Base-by-base conservation (phyloP, 2,329 filamentous ascomycete species). In the Alternaria dauci region DNA sequence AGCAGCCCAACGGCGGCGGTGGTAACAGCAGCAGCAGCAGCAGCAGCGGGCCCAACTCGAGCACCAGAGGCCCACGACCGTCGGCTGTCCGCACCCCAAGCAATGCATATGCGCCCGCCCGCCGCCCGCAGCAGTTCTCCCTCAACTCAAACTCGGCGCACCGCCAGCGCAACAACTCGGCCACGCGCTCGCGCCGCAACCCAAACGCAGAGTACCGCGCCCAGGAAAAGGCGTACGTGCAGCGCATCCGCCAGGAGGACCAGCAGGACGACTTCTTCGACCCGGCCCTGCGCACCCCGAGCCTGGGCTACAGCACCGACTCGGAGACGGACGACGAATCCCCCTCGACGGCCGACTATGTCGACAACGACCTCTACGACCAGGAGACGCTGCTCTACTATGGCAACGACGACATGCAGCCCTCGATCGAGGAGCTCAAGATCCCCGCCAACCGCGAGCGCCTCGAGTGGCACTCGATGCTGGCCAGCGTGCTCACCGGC, bases 381-480 rank as follows among this genome's bases (percentile, higher is more conserved):
- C 91, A 96, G 70, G 94, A 97, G 76, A 94, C 92, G 18, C 89
- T 96, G 74, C 88, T 98, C 76, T 97, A 97, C 72, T 94, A 96
- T 74, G 91, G 92, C 59, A 93, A 94, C 72, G 93, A 97, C 71
- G 91, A 95, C 68, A 87, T 93, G 67, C 91, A 95, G 71, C 94
- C 94, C 1, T 95, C 92, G 4, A 85, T 92, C 25, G 95, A 98
- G 72, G 95, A 99, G 77, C 80, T 98, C 53, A 91, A 91, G 78
- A 91, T 97, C 70, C 91, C 93, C 1, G 88, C 89, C 65, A 97
- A 94, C 74, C 87, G 94, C 62, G 95, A 98, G 79, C 86, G 94
- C 44, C 83, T 99, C 25, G 95, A 99, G 80, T 99, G 95, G 95
- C 94, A 99, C 80, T 93, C 93, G 3, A 99, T 99, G 95, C 82